These are phyloP conservation scores for Bipolaris victoriae DNA, from an alignment of 2,329 filamentous ascomycete genomes.

Conservation along the genomic window DNA sequence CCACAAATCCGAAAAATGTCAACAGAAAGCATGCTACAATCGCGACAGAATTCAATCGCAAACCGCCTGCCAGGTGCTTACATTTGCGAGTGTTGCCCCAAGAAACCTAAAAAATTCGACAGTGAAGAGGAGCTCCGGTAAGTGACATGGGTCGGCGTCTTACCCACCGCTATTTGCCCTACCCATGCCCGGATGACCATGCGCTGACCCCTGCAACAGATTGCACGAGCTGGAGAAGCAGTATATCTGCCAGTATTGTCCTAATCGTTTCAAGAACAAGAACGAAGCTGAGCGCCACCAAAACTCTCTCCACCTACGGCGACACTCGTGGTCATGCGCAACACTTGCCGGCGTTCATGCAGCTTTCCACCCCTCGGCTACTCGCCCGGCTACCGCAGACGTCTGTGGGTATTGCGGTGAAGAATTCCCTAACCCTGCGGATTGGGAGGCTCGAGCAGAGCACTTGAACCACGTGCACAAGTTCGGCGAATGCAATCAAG, in stretches of 20 bases:
- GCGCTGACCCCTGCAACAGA: constrained; percentile 56
- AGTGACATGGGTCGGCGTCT: constrained; percentile 46
- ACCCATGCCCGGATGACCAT: constrained; percentile 17
- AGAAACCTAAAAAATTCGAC: constrained; percentile 96
- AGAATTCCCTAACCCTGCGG: constrained; percentile 84
- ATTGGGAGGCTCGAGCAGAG: constrained; percentile 85
- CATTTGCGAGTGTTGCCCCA: constrained; percentile 94
- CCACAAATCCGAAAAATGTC: constrained; percentile 56
- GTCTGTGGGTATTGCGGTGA: constrained; percentile 95
- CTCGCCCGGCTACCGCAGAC: constrained; percentile 67
- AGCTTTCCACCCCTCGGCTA: constrained; percentile 83
- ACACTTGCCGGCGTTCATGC: constrained; percentile 75
- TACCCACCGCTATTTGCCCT: constrained; percentile 35
- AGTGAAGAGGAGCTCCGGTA: constrained; percentile 83
- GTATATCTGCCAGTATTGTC: constrained; percentile 90
- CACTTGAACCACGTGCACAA: constrained; percentile 94
- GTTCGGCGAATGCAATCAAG: constrained; percentile 96
- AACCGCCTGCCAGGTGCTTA: constrained; percentile 63
- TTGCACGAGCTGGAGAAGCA: constrained; percentile 94
- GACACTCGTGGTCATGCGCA: constrained; percentile 96
- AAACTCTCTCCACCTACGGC: constrained; percentile 89
- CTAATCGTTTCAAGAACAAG: constrained; percentile 98
- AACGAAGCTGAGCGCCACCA: constrained; percentile 97
- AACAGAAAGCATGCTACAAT: constrained; percentile 51
- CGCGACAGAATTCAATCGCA: constrained; percentile 57